Conservation (phyloP, 345 rosid genomes). For the Gossypium sturtianum region DNA sequence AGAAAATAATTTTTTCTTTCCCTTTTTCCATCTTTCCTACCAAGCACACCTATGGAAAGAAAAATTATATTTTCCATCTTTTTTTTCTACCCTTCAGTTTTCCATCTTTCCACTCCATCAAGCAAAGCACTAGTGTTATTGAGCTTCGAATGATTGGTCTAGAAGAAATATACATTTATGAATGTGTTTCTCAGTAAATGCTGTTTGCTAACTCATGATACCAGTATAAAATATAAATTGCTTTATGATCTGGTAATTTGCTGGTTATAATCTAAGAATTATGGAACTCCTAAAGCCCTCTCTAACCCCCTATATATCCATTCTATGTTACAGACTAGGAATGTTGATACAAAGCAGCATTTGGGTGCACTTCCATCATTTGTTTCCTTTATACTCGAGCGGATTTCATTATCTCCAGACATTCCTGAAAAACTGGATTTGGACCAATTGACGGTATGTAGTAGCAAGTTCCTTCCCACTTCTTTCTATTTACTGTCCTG, state of each 20-base stretch:
- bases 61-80: too few relatives aligned
- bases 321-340: constrained; percentile 49
- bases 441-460: constrained; percentile 84
- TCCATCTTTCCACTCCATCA: too few relatives aligned
- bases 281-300: neutral
- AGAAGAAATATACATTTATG: neutral
- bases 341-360: constrained; percentile 57
- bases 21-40: too few relatives aligned
- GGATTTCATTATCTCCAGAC: constrained; percentile 44
- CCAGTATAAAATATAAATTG: neutral
- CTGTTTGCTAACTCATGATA: neutral
- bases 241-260: neutral
- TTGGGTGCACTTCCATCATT: constrained; percentile 79
- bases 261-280: constrained; percentile 3
- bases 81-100: too few relatives aligned
- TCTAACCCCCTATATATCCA: neutral
- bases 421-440: constrained; percentile 37
- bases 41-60: too few relatives aligned
- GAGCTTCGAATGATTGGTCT: neutral
- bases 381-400: constrained; percentile 53
- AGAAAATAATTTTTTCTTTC: too few relatives aligned
- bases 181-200: neutral
- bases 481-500: neutral
- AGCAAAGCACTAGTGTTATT: neutral
- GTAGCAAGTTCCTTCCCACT: neutral